Percentiles rank a stretch among this genome's conserved stretches.
These are phyloP conservation scores for Hypoxylon trugodes DNA, from an alignment of 495 filamentous ascomycete species.

Conservation along the genomic window DNA sequence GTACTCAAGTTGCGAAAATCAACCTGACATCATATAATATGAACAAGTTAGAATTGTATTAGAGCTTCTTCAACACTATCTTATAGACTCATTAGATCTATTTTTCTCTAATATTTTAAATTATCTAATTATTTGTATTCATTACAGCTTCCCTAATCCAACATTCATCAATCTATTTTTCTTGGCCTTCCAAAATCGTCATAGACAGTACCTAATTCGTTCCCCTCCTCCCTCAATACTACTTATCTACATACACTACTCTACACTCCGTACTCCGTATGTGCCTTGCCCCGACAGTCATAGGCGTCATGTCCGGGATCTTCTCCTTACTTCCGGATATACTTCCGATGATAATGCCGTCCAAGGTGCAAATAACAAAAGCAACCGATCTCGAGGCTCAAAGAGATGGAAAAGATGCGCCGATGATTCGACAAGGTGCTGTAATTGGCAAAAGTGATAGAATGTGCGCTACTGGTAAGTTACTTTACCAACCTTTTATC, in stretches of 20 bases:
- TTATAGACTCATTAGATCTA: not conserved
- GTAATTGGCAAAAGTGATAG: constrained; percentile 66
- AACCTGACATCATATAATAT: constrained; percentile 14
- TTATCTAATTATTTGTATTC: not conserved
- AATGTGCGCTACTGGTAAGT: constrained; percentile 62
- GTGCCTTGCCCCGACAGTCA: constrained; percentile 21
- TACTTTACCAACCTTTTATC: constrained; percentile 14
- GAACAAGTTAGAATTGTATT: constrained; percentile 8
- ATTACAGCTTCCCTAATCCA: not conserved
- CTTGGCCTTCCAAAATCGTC: constrained; percentile 9
- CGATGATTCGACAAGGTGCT: constrained; percentile 58
- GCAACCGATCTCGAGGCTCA: constrained; percentile 52
- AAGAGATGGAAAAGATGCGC: constrained; percentile 32
- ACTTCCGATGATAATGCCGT: constrained; percentile 59
- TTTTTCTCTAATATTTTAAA: not conserved
- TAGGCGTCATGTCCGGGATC: constrained; percentile 53
- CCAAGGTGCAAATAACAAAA: constrained; percentile 55
- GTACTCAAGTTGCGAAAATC: constrained; percentile 6
- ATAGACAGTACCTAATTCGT: not conserved
- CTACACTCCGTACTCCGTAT: too few relatives aligned
- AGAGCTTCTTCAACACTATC: constrained; percentile 1
- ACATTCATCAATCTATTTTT: not conserved
- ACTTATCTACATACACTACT: too few relatives aligned
- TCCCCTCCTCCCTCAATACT: not conserved
- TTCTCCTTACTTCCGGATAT: constrained; percentile 59